Evolutionary conservation across 257 asterid species (phyloP), one percentile per base, ranked within the genome.

Genomic region (Petrea volubilis): DNA sequence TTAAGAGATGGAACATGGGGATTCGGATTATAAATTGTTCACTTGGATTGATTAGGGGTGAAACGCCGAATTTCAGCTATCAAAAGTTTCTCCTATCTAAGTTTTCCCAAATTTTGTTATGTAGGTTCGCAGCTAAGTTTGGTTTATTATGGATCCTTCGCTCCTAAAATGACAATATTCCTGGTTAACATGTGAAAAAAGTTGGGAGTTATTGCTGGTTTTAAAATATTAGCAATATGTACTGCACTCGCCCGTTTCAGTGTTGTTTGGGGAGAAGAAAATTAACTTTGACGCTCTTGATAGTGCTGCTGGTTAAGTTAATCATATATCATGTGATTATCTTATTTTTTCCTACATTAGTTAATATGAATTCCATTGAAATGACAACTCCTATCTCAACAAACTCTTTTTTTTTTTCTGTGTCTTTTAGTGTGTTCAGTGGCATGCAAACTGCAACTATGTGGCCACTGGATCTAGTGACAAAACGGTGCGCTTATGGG

Each of bases 401-500:
- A 33, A 28, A 25, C 46, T 36, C 64, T 60, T 24, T 23, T 49
- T 64, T 36, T 64, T 60, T 24, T 23, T 49, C 60, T 52, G 73
- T 68, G 49, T 61, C 41, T 27, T 77, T 60, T 60, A 93, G 98
- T 95, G 99, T 71, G 91, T 95, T 73, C 93, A 84, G 75, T 95
- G 99, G 99, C 99, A 95, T 79, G 81, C 83, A 51, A 95, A 95
- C 81, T 95, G 99, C 90, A 92, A 95, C 77, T 95, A 95, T 56
- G 75, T 95, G 57, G 99, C 98, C 7, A 90, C 99, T 28, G 99
- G 99, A 65, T 95, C 99, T 49, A 95, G 99, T 60, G 99, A 95
- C 82, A 95, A 90, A 80, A 95, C 98, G 34, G 99, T 92, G 75
- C 97, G 98, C 31, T 78, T 95, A 73, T 95, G 99, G 99, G 99